phyloP scores from a whole-genome alignment of 2,329 filamentous ascomycete species.

The Laburnicola sp. region DNA sequence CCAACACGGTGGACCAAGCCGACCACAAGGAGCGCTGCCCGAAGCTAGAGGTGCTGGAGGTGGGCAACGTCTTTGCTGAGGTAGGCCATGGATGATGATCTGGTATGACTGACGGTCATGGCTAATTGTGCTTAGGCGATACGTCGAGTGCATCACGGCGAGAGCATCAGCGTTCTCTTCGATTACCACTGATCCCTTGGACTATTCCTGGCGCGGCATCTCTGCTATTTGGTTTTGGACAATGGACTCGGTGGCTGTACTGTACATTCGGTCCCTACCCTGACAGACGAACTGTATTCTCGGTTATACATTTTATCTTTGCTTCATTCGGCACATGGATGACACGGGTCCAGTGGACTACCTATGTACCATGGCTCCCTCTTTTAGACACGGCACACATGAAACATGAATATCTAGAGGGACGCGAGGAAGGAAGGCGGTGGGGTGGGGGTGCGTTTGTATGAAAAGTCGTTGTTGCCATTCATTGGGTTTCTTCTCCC shows the following conservation, averaged over 20 bases:
- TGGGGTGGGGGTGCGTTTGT: no score
- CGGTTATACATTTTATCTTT: no score
- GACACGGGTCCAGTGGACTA: no score
- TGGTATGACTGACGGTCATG: neutral
- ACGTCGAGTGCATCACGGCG: slow-evolving; percentile 92
- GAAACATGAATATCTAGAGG: no score
- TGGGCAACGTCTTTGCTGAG: slow-evolving; percentile 88
- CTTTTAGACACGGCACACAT: no score
- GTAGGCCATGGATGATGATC: slow-evolving; percentile 47
- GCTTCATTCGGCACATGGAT: no score
- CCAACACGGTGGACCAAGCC: slow-evolving; percentile 89
- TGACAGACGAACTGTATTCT: no score
- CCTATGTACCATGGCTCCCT: no score
- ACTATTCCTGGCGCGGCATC: slow-evolving; percentile 3
- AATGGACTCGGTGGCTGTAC: slow-evolving; percentile 3
- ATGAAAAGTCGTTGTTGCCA: no score
- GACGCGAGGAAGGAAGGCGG: no score
- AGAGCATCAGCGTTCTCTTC: slow-evolving; percentile 96
- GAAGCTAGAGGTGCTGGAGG: slow-evolving; percentile 89
- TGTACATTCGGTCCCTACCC: neutral
- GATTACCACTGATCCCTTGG: slow-evolving; percentile 65
- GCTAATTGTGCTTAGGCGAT: slow-evolving; percentile 64
- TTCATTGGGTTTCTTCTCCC: no score
- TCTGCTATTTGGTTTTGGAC: slow-evolving; percentile 1
- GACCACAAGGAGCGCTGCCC: slow-evolving; percentile 77